These are phyloP conservation scores for Daedaleopsis sinensis DNA, from an alignment of 768 basidiomycete species.

Conservation along the genomic window DNA sequence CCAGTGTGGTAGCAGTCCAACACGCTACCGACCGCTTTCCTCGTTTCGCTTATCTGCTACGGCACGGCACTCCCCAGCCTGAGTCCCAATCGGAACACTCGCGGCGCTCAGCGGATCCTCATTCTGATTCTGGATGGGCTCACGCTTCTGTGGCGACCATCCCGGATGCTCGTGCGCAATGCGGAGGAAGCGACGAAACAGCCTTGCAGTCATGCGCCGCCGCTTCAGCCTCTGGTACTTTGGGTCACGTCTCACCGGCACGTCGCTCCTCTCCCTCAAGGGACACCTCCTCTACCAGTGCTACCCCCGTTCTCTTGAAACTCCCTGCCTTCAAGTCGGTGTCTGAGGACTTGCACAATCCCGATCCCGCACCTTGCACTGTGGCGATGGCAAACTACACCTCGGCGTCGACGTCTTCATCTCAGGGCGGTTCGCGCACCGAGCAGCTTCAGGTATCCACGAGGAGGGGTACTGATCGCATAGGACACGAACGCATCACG, in stretches of 20 bases:
- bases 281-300: slow-evolving; percentile 11
- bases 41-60: slow-evolving; percentile 22
- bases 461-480: slow-evolving; percentile 15
- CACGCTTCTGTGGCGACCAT: slow-evolving; percentile 21
- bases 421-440: slow-evolving; percentile 13
- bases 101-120: slow-evolving; percentile 23
- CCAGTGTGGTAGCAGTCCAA: slow-evolving; percentile 14
- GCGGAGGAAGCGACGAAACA: slow-evolving; percentile 22
- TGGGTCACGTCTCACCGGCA: slow-evolving; percentile 2
- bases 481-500: slow-evolving; percentile 17
- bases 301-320: slow-evolving; percentile 6
- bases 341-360: slow-evolving; percentile 1
- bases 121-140: slow-evolving; percentile 7
- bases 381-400: slow-evolving; percentile 10
- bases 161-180: slow-evolving; percentile 20
- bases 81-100: slow-evolving; percentile 14
- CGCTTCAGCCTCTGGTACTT: slow-evolving; percentile 21
- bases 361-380: not conserved
- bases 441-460: slow-evolving; percentile 13
- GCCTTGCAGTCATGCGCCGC: slow-evolving; percentile 23
- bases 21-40: slow-evolving; percentile 25
- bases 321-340: slow-evolving; percentile 7
- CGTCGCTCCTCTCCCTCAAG: slow-evolving; percentile 18
- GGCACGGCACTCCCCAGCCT: slow-evolving; percentile 20
- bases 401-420: slow-evolving; percentile 5